Base-by-base conservation (phyloP, 2,329 filamentous ascomycete species). In the Nannizzia gypsea region DNA sequence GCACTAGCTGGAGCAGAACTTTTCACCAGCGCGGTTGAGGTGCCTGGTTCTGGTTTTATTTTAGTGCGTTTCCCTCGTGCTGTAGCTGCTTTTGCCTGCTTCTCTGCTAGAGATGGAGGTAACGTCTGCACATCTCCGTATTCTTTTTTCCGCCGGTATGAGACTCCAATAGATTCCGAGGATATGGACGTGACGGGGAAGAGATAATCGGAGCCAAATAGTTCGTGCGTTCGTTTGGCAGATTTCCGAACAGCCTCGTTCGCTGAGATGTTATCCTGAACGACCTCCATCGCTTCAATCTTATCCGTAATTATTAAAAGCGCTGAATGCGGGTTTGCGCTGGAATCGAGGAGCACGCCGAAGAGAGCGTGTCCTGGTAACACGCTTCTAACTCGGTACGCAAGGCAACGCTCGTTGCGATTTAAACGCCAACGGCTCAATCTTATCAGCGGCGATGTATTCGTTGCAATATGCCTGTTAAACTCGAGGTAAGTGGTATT, bases 91-190 rank as follows among this genome's bases (percentile, higher is more conserved):
- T 78, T 82, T 13, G 87, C 86, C 72, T 91, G 87, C 71, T 91
- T 93, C 22, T 88, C 86, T 38, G 88, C 88, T 20, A 96, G 80
- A 1, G 83, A 83, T 22, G 86, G 83, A 4, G 91, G 91, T 2
- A 96, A 80, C 63, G 87, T 86, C 70, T 84, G 83, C 22, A 93
- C 86, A 68, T 85, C 78, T 66, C 85, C 82, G 73, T 96, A 96
- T 76, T 96, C 90, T 60, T 69, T 70, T 69, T 75, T 76, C 61
- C 74, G 67, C 64, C 75, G 70, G 67, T 77, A 78, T 44, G 74
- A 77, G 24, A 74, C 67, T 34, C 73, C 72, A 62, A 77, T 76
- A 34, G 74, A 73, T 26, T 72, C 73, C 59, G 72, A 70, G 59
- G 15, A 15, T n/a, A 67, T 67, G 38, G 77, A 74, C 31, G 75